Base-by-base conservation (phyloP, 768 basidiomycete genomes). In the Boletus reticulatus region DNA sequence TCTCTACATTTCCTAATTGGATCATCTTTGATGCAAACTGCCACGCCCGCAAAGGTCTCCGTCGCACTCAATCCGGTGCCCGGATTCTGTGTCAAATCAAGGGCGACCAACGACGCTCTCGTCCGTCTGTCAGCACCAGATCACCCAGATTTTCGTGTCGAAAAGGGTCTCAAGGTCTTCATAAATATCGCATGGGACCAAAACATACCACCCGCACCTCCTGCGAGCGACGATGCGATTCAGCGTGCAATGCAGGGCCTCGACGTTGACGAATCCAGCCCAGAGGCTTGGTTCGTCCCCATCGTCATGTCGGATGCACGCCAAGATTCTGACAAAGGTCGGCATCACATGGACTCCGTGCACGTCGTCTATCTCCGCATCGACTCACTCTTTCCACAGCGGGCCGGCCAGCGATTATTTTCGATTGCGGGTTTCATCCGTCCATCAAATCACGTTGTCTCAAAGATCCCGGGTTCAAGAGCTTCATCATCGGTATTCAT, bases 61-160 rank as follows among this genome's bases (percentile, higher is more conserved):
- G 71, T 75, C 45, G 61, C 66, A 42, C 80, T 88, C 56, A 71
- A 78, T 19, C 89, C 89, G 31, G 71, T 75, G 24, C 75, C 89
- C 29, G 89, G 85, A 6, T 91, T 89, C 68, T 89, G 88, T 67
- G 64, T 89, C 52, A 91, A 90, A 69, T 79, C 87, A 0, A 63
- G 75, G 17, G 72, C 78, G 0, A 63, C 79, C 5, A 74, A 78
- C 43, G 68, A 78, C 6, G 75, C 74, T 1, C 56, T 76, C 4
- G 50, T 62, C 16, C 63, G 50, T n/a, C 37, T 53, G 20, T 56
- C 62, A 31, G 49, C 61, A 42, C 41, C 56, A 10, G 57, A 44
- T 39, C 31, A 57, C 17, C 53, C 53, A 22, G 50, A n/a, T 4
- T 10, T 52, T 6, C 58, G 41, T 9, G 71, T 87, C 19, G 74